Evolutionary conservation across 768 basidiomycete species (phyloP), one percentile per base, ranked within the genome.

Genomic region (Rhizopogon roseolus): DNA sequence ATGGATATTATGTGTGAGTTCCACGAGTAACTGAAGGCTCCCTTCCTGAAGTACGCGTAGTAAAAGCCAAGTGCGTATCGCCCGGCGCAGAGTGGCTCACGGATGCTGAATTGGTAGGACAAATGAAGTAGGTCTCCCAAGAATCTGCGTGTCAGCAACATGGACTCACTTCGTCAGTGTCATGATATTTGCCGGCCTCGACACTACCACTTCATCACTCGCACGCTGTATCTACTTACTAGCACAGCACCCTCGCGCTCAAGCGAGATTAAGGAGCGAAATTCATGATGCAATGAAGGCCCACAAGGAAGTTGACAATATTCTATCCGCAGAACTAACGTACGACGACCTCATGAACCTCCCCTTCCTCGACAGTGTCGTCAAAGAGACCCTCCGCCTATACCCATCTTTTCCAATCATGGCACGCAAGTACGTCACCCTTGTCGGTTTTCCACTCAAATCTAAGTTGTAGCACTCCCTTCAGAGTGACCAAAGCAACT

Each of bases 1-100:
- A 79, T 80, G 52, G 77, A 76, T 55, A 67, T 78, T 25, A 66
- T 82, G 39, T 60, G 81, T 81, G 54, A 62, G 77, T 59, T 22
- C 22, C 41, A 22, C 27, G n/a, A 6, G 25, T 41, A 44, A 36
- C 14, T 39, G 2, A 29, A 37, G 7, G 6, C 46, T 17, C 25
- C 44, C 46, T 38, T 29, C 14, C 41, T 40, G 17, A 29, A 41
- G 27, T 39, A 53, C 34, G 1, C 10, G 46, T 52, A 74, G 73
- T 74, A 60, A 64, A 58, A 51, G 72, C 68, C 5, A 80, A 79
- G 55, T 68, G 70, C 37, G 55, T 56, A 25, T 68, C 74, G 0
- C 57, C 57, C 13, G 61, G 55, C 9, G 53, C 56, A 3, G 74
- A 77, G 34, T 66, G 70, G 41, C 63, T 80, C 36, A 68, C 65